phyloP scores from a whole-genome alignment of 441 rosid species.

The Erysimum cheiri region DNA sequence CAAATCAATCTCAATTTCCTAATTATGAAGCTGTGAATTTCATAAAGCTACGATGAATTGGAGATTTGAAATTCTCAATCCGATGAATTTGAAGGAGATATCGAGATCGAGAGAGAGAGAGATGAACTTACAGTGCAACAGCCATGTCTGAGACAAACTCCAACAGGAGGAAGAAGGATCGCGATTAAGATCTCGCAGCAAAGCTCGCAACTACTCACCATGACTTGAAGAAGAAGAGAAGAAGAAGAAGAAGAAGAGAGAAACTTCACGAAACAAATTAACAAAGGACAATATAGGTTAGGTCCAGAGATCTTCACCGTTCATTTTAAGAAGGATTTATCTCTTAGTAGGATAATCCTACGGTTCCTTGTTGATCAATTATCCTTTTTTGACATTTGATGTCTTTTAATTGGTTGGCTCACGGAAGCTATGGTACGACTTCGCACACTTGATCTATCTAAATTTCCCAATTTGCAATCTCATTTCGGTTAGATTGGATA shows the following conservation, averaged over 20 bases:
- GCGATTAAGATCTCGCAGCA: slow-evolving; percentile 81
- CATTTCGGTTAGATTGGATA: too few relatives aligned
- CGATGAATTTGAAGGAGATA: background rate
- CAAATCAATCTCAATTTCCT: background rate
- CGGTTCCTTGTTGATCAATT: background rate
- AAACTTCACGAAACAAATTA: slow-evolving; percentile 23
- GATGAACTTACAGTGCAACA: slow-evolving; percentile 65
- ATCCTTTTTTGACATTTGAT: background rate
- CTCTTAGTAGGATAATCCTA: background rate
- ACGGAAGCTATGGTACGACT: background rate
- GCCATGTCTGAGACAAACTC: slow-evolving; percentile 87
- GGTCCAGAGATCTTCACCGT: slow-evolving; percentile 29
- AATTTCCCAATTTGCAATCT: background rate
- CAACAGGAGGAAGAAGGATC: slow-evolving; percentile 80
- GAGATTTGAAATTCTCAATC: background rate
- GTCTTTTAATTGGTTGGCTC: background rate
- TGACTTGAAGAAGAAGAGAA: slow-evolving; percentile 19
- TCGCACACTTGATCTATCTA: background rate
- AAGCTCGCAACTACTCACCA: slow-evolving; percentile 66
- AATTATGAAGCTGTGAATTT: background rate
- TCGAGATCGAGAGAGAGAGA: slow-evolving; percentile 6
- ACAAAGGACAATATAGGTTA: background rate
- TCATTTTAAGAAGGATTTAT: background rate
- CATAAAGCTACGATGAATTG: background rate
- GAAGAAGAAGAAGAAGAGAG: slow-evolving; percentile 17